Evolutionary conservation across 176 grass and related monocot genomes (phyloP), one percentile per base, ranked within the genome.

Genomic region (Aegilops speltoides): DNA sequence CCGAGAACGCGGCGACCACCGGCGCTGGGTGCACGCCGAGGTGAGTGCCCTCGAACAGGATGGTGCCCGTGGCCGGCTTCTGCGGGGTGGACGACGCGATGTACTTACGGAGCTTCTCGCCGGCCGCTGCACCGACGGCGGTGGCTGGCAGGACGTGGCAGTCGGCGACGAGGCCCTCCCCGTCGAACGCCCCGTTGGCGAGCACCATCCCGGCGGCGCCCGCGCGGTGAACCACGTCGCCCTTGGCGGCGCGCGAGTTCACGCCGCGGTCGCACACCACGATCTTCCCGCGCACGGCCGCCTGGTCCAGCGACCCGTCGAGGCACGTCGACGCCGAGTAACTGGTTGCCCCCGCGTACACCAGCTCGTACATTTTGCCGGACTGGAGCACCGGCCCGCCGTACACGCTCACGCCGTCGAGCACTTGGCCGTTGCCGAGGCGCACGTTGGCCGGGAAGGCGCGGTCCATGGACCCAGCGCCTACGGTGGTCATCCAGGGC

Each of bases 201-300:
- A 98, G 90, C 79, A 98, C 94, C 96, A 98, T 94, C 8, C 96
- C 96, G 13, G 87, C 37, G 43, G 78, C 93, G 20, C 96, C 96
- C 4, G 91, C 90, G 82, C 87, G 92, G 73, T 41, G 88, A 5
- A 92, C 96, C 79, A 95, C 96, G 76, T 94, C 93, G 1, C 96
- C 96, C 85, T 98, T 98, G 79, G 86, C 91, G 15, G 93, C 82
- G 31, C 96, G 90, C 31, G 86, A 88, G 87, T 95, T 98, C 22
- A 98, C 96, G 68, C 96, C 96, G 4, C 93, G 93, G 84, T 98
- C 93, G 83, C 96, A 98, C 43, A 95, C 90, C 36, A 98, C 90
- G 80, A 98, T 92, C 89, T 92, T 95, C 1, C 86, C 90, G 19
- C 68, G 92, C 29, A 95, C 96, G 0, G 68, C 32, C 0, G 87